Base-by-base conservation (phyloP, 2,329 filamentous ascomycete genomes). In the Trichoderma sp. region DNA sequence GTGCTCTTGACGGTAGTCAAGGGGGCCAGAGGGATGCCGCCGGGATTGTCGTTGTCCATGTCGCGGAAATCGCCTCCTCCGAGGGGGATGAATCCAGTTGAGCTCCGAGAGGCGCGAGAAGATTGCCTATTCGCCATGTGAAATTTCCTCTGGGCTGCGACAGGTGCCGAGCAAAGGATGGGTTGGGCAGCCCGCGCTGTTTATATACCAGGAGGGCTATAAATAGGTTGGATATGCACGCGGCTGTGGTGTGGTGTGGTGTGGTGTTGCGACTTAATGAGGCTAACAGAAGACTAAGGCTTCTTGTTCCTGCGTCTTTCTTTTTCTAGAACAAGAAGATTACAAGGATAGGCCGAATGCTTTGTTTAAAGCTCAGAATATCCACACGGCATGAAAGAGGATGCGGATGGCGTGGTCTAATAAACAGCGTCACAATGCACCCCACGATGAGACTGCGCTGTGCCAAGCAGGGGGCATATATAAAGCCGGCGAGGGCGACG, bases 1-100 rank as follows among this genome's bases (percentile, higher is more conserved):
- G 83, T 83, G 77, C 85, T 89, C 75, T 81, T 83, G 72, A 91
- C 84, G 56, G 81, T 79, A 16, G 83, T 82, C 68, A 90, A 83
- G 24, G 86, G 86, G 49, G 63, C 16, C 16, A 70, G 65, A 14
- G 58, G 65, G 52, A 70, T 70, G 58, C 89, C 72, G 37, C 37
- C 34, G 37, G 46, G 8, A 49, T 49, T 49, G 46, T 80, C 74
- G 59, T 90, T 72, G n/a, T 67, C 55, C 78, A 80, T 80, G 39
- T 79, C 78, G 76, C 73, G 71, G 68, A 72, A 72, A 34, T 73
- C 73, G 70, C 76, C 75, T 71, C 78, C 78, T 55, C 46, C 51
- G 37, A 85, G 77, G 59, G 80, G 83, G 59, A 84, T 74, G 71
- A 86, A 86, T 69, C 84, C 83, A 58, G 77, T 82, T n/a, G 73